Percentiles rank a stretch among this genome's conserved stretches.
Conservation (phyloP, 2,329 filamentous ascomycete genomes). For the Ceratocystiopsis minuta region DNA sequence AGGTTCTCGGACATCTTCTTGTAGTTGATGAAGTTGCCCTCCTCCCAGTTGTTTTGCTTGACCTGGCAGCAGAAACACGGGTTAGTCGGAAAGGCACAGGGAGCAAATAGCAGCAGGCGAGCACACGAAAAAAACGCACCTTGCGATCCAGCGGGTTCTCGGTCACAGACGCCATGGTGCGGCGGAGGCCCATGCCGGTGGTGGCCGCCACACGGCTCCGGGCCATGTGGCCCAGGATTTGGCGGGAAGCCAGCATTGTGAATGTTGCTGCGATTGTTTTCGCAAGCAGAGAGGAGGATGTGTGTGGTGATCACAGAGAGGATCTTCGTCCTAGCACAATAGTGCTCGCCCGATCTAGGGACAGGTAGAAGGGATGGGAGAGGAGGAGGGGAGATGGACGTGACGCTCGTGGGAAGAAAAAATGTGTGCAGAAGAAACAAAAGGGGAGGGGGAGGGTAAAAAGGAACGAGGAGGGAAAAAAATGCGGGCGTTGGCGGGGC, state of each 20-base stretch:
- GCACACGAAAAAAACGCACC: slow-evolving; percentile 35
- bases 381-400: slow-evolving; percentile 1
- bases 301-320: background rate
- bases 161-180: slow-evolving; percentile 64
- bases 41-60: slow-evolving; percentile 93
- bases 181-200: slow-evolving; percentile 43
- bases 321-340: too few relatives aligned
- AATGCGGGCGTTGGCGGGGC: background rate
- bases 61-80: slow-evolving; percentile 27
- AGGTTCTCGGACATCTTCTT: slow-evolving; percentile 99
- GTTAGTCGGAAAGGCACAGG: slow-evolving; percentile 1
- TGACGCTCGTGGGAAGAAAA: background rate
- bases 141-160: slow-evolving; percentile 82
- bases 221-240: slow-evolving; percentile 47
- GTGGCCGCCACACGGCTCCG: slow-evolving; percentile 36
- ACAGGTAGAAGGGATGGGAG: background rate
- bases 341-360: background rate
- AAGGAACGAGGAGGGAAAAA: slow-evolving; percentile 1
- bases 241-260: slow-evolving; percentile 51
- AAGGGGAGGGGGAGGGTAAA: background rate
- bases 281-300: background rate
- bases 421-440: background rate
- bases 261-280: slow-evolving; percentile 6
- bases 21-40: slow-evolving; percentile 97
- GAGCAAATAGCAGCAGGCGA: too few relatives aligned